Percentiles rank a stretch among this genome's conserved stretches.
Conservation (phyloP, 2,329 filamentous ascomycete species). For the Cladorrhinum sp. region DNA sequence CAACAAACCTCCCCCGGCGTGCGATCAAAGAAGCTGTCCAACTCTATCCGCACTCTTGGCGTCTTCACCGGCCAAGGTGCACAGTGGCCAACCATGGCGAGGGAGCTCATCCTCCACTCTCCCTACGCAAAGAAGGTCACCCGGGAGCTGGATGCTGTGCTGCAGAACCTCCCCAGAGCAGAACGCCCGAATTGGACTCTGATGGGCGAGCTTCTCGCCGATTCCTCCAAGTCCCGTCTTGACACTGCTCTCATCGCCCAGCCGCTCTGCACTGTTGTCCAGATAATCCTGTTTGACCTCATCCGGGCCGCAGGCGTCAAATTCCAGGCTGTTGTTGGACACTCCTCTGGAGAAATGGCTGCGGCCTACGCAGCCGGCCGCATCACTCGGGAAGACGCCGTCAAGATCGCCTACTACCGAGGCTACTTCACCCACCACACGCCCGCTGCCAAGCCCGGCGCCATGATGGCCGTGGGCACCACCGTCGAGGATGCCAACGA, state of each 20-base stretch:
- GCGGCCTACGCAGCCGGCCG: constrained; percentile 42
- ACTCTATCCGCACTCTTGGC: constrained; percentile 21
- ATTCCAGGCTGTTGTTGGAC: constrained; percentile 39
- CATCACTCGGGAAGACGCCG: constrained; percentile 36
- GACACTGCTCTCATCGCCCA: constrained; percentile 36
- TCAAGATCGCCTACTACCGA: constrained; percentile 40
- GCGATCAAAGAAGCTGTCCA: constrained; percentile 5
- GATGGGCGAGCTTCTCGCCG: constrained; percentile 6
- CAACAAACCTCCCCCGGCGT: constrained; percentile 23
- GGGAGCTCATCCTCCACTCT: constrained; percentile 26
- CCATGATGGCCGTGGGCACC: constrained; percentile 20
- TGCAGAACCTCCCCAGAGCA: constrained; percentile 13
- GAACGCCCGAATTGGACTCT: constrained; percentile 14
- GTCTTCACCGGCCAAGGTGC: constrained; percentile 35
- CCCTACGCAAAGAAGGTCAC: neutral
- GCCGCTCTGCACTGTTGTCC: constrained; percentile 35
- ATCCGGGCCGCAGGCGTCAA: constrained; percentile 33
- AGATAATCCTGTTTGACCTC: constrained; percentile 38
- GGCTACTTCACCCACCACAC: constrained; percentile 29
- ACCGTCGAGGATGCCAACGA: constrained; percentile 13
- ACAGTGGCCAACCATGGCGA: constrained; percentile 33
- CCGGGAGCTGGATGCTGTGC: no score
- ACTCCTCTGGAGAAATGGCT: constrained; percentile 44
- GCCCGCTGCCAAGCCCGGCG: constrained; percentile 28
- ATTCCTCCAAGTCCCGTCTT: constrained; percentile 6